A percentile compares a stretch with the other conserved stretches of the same genome.
Conservation (phyloP, 2,329 filamentous ascomycete species). For the Colletotrichum sp. region DNA sequence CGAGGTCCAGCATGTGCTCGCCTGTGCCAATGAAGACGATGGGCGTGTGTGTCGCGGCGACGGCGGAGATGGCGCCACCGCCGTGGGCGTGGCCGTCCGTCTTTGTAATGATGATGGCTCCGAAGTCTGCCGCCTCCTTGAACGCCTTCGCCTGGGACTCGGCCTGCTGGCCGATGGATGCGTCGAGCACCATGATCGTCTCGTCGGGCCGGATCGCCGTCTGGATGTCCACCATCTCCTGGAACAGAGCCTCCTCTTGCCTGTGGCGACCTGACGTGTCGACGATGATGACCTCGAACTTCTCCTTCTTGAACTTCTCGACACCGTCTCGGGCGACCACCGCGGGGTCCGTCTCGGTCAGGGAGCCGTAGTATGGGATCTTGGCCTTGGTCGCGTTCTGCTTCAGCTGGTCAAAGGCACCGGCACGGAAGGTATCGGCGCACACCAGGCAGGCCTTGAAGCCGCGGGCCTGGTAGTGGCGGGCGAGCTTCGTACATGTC, state of each 20-base stretch:
- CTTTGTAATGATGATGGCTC: slow-evolving; percentile 98
- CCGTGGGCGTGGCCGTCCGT: slow-evolving; percentile 95
- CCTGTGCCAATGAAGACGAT: slow-evolving; percentile 98
- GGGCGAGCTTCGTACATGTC: slow-evolving; percentile 94
- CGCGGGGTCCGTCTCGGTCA: slow-evolving; percentile 95
- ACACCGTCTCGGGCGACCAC: slow-evolving; percentile 95
- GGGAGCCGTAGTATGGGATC: slow-evolving; percentile 96
- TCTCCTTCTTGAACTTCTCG: slow-evolving; percentile 98
- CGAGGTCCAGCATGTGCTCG: slow-evolving; percentile 94
- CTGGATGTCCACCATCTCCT: slow-evolving; percentile 98
- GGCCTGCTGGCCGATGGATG: slow-evolving; percentile 94
- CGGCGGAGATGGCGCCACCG: slow-evolving; percentile 96
- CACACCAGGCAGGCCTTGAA: slow-evolving; percentile 95
- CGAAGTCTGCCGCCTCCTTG: slow-evolving; percentile 96
- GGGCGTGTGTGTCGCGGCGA: slow-evolving; percentile 93
- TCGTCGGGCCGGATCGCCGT: slow-evolving; percentile 88
- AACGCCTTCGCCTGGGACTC: slow-evolving; percentile 95
- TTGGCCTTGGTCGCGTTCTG: slow-evolving; percentile 99
- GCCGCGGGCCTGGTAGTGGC: slow-evolving; percentile 92
- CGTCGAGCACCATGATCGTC: slow-evolving; percentile 97
- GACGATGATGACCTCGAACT: slow-evolving; percentile 97
- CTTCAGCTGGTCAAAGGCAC: slow-evolving; percentile 97
- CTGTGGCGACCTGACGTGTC: slow-evolving; percentile 95
- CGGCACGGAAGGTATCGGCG: slow-evolving; percentile 97
- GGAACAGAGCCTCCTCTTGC: slow-evolving; percentile 93